Evolutionary conservation across 192 early-diverging fungal species (phyloP), one percentile per base, ranked within the genome.

Genomic region (Kappamyces sp.): DNA sequence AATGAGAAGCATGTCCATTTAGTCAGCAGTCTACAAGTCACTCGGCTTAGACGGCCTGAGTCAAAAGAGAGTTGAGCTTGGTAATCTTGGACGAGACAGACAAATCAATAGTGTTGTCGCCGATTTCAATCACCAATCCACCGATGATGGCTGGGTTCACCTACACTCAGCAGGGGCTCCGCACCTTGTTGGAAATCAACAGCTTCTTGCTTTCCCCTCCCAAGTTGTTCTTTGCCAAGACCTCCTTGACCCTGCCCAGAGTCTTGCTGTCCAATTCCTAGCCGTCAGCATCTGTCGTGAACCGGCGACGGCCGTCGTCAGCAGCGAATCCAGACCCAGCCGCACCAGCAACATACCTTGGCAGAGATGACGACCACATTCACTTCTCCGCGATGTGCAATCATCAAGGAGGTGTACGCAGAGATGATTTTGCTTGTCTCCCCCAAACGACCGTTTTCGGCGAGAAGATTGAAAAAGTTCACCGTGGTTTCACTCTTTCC

Each of bases 21-120:
- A n/a, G n/a, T n/a, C n/a, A n/a, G n/a, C n/a, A n/a, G n/a, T n/a
- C n/a, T n/a, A n/a, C n/a, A n/a, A n/a, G n/a, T n/a, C n/a, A n/a
- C n/a, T 57, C 37, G 35, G 47, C 47, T 68, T 69, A 79, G 66
- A 79, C 66, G 32, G 73, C 57, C 62, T 75, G 88, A 59, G 87
- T 84, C 60, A 98, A 70, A 58, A 94, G 75, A 75, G 90, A 85
- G 84, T 98, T 91, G 40, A 98, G 84, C 88, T 96, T 98, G 77
- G 86, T 84, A 68, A 98, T 81, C 73, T 90, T 92, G 78, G 90
- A 86, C 36, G 92, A 85, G 55, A 93, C 91, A 15, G 93, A 94
- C 77, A 98, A 87, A 75, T 98, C 95, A 66, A 98, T 94, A 67
- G 92, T 96, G 78, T 92, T 90, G 80, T 93, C 95, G 66, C 95